phyloP scores from a whole-genome alignment of 2,329 filamentous ascomycete species.

The Colletotrichum nymphaeae region DNA sequence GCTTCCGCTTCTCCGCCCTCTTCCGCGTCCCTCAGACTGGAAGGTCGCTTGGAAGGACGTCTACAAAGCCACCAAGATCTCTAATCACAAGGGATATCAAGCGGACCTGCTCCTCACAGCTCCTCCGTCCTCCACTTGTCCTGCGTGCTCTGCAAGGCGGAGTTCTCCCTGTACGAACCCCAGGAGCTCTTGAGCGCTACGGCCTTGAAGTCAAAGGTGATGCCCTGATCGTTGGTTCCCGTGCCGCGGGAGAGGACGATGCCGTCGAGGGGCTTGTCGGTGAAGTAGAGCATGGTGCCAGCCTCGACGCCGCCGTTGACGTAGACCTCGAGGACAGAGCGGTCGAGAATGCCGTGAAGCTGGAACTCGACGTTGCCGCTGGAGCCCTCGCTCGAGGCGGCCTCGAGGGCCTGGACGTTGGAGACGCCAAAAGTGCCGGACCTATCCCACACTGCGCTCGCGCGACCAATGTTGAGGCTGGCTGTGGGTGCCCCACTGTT shows the following conservation, averaged over 20 bases:
- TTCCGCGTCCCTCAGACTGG: neutral
- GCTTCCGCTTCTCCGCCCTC: neutral
- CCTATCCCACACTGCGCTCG: conserved; percentile 36
- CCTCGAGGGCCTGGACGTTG: conserved; percentile 24
- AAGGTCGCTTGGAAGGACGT: neutral
- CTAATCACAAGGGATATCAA: neutral
- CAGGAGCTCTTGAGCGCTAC: conserved; percentile 33
- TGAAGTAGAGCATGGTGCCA: conserved; percentile 46
- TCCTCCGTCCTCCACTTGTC: conserved; percentile 28
- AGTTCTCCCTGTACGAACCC: conserved; percentile 24
- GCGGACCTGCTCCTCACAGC: neutral
- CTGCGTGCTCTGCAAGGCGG: neutral
- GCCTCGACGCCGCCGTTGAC: conserved; percentile 47
- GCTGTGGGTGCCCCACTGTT: conserved; percentile 35
- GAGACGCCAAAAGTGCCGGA: conserved; percentile 21
- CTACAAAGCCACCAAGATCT: neutral
- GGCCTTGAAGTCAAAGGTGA: conserved; percentile 32
- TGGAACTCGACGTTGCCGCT: conserved; percentile 46
- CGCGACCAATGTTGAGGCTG: conserved; percentile 44
- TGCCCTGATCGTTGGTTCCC: conserved; percentile 18
- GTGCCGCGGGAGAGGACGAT: conserved; percentile 25
- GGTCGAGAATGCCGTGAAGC: conserved; percentile 48
- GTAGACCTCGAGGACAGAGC: conserved; percentile 49
- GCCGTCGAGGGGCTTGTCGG: conserved; percentile 33
- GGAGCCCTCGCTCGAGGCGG: conserved; percentile 37